Base-by-base conservation (phyloP, 2,329 filamentous ascomycete genomes). In the Fusarium globosum region DNA sequence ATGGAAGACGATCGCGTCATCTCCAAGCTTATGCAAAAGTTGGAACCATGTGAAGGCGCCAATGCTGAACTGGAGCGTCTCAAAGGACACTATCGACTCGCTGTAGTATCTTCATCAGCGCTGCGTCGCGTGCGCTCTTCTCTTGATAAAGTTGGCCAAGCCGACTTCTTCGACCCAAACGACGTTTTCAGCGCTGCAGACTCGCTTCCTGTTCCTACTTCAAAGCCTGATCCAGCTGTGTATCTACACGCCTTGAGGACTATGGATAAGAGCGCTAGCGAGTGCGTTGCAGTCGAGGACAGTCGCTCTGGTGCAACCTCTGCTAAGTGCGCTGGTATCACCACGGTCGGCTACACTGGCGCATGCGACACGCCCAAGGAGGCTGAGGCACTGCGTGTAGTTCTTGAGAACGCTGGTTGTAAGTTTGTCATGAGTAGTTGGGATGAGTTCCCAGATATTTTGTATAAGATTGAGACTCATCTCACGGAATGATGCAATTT, bases 1-100 rank as follows among this genome's bases (percentile, higher is more conserved):
- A 33, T 43, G 39, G 53, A 56, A 56, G 38, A 43, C 16, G 39
- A 56, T 3, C 53, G 53, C 5, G 53, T 56, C 28, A 56, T 43
- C 2, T 41, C 38, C 9, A 48, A 28, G 26, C 53, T 56, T 0
- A 26, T 43, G 9, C 38, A 56, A 14, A 56, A 56, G 28, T 2
- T 56, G 21, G 26, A 56, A 4, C 38, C 39, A 8, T 56, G 53
- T 3, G 38, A 56, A 30, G 53, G 53, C 12, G 53, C 28, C 5
- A 56, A 56, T 43, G 12, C 28, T 43, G 13, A 48, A 3, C 4
- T 48, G 20, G 26, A 48, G 26, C 26, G 13, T 28, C 26, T 48
- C 26, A 48, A 21, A 12, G 26, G 45, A 15, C 20, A 11, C 6
- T 48, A 48, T 4, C 18, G 45, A 21, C 26, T 48, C 13, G 45